A percentile compares a stretch with the other conserved stretches of the same genome.
phyloP scores from a whole-genome alignment of 345 rosid species.

The Lenwebbia sp. region DNA sequence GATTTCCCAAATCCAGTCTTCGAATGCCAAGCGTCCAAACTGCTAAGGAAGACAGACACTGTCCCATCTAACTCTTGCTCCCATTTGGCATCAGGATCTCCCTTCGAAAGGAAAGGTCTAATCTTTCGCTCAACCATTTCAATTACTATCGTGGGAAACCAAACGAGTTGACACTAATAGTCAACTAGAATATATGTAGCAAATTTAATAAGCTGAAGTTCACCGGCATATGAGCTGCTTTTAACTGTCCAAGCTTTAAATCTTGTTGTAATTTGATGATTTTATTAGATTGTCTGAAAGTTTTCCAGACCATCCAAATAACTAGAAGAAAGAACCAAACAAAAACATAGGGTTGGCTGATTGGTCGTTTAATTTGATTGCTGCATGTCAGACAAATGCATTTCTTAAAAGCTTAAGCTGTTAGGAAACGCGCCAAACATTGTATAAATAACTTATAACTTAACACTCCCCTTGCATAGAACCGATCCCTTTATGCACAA shows the following conservation, averaged over 20 bases:
- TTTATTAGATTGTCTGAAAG: not conserved
- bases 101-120: not conserved
- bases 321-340: not conserved
- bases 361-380: not conserved
- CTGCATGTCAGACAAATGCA: not conserved
- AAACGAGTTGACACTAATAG: not conserved
- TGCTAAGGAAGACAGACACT: not conserved
- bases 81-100: too few relatives aligned
- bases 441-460: not conserved
- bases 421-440: not conserved
- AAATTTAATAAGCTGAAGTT: not conserved
- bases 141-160: not conserved
- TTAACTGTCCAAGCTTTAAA: not conserved
- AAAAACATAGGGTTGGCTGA: not conserved
- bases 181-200: too few relatives aligned
- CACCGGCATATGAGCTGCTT: fast-evolving
- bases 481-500: not conserved
- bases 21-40: too few relatives aligned
- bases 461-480: fast-evolving
- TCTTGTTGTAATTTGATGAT: not conserved
- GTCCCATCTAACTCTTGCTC: not conserved
- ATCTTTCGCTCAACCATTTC: not conserved
- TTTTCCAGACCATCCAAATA: not conserved
- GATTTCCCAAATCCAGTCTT: not conserved
- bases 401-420: not conserved